Evolutionary conservation across 2,329 filamentous ascomycete species (phyloP).

Genomic region (Penicillium italicum): DNA sequence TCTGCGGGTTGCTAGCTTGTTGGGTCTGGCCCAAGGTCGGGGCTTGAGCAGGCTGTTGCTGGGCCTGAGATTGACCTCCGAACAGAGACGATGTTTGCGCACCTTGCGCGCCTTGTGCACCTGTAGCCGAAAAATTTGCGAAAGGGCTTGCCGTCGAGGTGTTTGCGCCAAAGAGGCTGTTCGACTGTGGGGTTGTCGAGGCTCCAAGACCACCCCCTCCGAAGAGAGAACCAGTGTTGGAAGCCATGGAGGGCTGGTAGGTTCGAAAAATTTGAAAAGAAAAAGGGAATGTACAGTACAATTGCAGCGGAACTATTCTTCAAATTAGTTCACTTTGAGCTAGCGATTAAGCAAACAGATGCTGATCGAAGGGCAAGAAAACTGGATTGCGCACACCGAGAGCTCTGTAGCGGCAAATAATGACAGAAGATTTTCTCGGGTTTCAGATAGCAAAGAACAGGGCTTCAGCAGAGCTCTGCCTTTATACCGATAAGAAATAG

Average conservation of each 20-base stretch:
- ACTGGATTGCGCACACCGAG: slow-evolving; percentile 1
- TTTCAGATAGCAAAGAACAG: neutral
- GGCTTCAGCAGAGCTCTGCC: neutral
- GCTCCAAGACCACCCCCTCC: slow-evolving; percentile 28
- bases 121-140: slow-evolving; percentile 19
- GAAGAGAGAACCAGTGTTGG: slow-evolving; percentile 29
- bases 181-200: slow-evolving; percentile 21
- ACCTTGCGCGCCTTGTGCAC: slow-evolving; percentile 12
- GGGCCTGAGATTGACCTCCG: slow-evolving; percentile 22
- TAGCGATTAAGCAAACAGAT: neutral
- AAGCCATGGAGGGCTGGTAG: slow-evolving; percentile 11
- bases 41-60: slow-evolving; percentile 21
- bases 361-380: slow-evolving; percentile 1
- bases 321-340: neutral
- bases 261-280: neutral
- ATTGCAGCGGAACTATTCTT: neutral
- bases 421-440: neutral
- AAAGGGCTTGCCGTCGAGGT: slow-evolving; percentile 27
- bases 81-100: slow-evolving; percentile 23
- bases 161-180: slow-evolving; percentile 27
- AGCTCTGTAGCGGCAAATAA: neutral
- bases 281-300: neutral
- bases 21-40: slow-evolving; percentile 30
- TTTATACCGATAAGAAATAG: neutral
- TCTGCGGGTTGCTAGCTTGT: slow-evolving; percentile 21